Percentiles rank a stretch among this genome's conserved stretches.
Evolutionary conservation across 768 basidiomycete genomes (phyloP).

Genomic region (Suillus hirtellus): DNA sequence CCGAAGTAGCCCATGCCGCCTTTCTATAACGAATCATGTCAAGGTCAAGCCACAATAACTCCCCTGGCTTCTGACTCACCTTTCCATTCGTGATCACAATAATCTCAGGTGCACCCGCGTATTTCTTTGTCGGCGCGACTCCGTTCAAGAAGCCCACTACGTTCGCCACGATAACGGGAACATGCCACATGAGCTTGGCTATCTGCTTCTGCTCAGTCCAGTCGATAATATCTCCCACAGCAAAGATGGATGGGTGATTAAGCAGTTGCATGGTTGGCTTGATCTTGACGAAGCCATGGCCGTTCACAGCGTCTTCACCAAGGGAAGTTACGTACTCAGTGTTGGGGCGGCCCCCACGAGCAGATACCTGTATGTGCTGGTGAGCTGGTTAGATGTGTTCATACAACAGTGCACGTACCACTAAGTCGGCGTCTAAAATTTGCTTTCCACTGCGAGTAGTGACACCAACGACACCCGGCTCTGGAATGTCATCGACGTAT

Average conservation of each 20-base stretch:
- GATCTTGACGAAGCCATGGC: conserved; percentile 49
- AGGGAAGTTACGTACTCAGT: conserved; percentile 56
- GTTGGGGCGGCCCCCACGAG: conserved; percentile 44
- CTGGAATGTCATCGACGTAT: conserved; percentile 46
- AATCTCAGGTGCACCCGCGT: conserved; percentile 52
- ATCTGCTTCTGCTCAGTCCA: conserved; percentile 64
- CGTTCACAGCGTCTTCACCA: conserved; percentile 34
- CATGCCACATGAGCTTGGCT: conserved; percentile 49
- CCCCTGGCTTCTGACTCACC: conserved; percentile 35
- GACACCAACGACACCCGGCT: conserved; percentile 37
- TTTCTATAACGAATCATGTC: conserved; percentile 29
- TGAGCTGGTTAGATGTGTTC: conserved; percentile 5
- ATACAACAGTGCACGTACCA: conserved; percentile 41
- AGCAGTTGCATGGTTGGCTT: conserved; percentile 57
- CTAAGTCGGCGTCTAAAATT: conserved; percentile 52
- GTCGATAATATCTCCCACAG: conserved; percentile 64
- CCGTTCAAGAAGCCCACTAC: conserved; percentile 45
- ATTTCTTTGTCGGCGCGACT: conserved; percentile 36
- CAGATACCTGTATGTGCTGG: conserved; percentile 21
- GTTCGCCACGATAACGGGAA: conserved; percentile 47
- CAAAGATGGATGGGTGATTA: conserved; percentile 56
- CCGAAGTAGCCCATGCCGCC: conserved; percentile 42
- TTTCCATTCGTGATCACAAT: conserved; percentile 57
- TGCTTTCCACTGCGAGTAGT: conserved; percentile 51
- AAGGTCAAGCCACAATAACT: conserved; percentile 12